Evolutionary conservation across 75 land plant species (phyloP).

Genomic region (Chamaecyparis obtusa): DNA sequence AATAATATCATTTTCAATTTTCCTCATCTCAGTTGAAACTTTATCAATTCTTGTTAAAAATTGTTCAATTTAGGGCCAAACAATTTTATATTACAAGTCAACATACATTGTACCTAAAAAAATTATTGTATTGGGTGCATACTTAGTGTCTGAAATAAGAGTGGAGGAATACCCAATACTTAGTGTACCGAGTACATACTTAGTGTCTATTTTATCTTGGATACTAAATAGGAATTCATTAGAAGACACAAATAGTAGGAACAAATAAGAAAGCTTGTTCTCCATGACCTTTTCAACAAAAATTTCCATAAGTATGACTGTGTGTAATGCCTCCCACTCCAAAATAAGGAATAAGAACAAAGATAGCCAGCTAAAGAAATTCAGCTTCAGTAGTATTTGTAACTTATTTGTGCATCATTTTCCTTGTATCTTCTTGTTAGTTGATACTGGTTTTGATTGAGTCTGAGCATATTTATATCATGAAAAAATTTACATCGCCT

Average conservation of each 20-base stretch:
- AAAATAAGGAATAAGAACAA: too few species aligned
- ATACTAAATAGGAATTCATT: too few species aligned
- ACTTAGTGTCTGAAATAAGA: not conserved
- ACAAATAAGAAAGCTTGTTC: too few species aligned
- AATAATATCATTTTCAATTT: too few species aligned
- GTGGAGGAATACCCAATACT: not conserved
- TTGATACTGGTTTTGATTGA: not conserved
- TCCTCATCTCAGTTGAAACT: too few species aligned
- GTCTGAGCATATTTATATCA: not conserved
- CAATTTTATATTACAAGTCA: not conserved
- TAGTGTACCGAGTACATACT: too few species aligned
- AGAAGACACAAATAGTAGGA: too few species aligned
- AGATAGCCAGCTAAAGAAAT: not conserved
- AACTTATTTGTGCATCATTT: not conserved
- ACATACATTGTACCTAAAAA: not conserved
- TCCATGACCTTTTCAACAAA: too few species aligned
- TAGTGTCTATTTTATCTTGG: too few species aligned
- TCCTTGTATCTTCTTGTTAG: not conserved
- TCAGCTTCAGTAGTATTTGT: not conserved
- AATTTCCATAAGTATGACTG: too few species aligned
- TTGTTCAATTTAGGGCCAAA: not conserved
- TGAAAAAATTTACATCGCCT: not conserved
- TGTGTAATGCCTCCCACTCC: too few species aligned
- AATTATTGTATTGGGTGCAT: not conserved
- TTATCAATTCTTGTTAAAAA: too few species aligned